These are phyloP conservation scores for Coleophoma eucalyptorum DNA, from an alignment of 2,329 filamentous ascomycete genomes.

Conservation along the genomic window DNA sequence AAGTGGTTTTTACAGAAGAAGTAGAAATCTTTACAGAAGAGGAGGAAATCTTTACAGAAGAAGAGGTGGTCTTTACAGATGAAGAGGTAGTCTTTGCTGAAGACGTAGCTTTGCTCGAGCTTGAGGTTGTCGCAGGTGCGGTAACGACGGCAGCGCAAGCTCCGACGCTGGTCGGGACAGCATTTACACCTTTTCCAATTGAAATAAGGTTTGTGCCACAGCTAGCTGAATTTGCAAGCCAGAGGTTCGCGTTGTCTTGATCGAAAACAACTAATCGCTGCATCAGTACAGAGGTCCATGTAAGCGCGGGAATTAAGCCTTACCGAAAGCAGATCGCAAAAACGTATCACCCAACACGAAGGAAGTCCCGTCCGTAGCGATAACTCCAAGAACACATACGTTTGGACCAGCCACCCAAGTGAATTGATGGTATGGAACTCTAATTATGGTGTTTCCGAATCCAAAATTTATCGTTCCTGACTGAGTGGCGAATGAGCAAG, in stretches of 20 bases:
- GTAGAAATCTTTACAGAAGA: not conserved
- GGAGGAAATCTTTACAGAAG: not conserved
- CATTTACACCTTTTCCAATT: constrained; percentile 10
- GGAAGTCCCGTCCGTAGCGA: constrained; percentile 3
- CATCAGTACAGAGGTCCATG: no score
- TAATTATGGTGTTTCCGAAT: constrained; percentile 11
- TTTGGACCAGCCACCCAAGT: constrained; percentile 8
- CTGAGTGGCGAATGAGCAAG: constrained; percentile 3
- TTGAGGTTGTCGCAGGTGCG: no score
- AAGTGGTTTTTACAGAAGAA: no score
- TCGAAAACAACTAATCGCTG: constrained; percentile 13
- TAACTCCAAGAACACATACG: constrained; percentile 5
- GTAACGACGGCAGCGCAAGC: no score
- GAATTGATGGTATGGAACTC: constrained; percentile 11
- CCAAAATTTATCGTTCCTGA: constrained; percentile 11
- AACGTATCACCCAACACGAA: constrained; percentile 14
- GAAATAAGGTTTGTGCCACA: constrained; percentile 13
- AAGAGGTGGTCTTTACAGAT: not conserved
- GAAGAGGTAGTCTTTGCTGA: not conserved
- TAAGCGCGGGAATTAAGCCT: not conserved
- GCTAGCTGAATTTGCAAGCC: constrained; percentile 10
- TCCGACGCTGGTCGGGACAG: constrained; percentile 12
- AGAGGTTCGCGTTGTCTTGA: constrained; percentile 14
- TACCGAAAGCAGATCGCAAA: constrained; percentile 10
- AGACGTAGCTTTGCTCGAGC: not conserved